A percentile compares a stretch with the other conserved stretches of the same genome.
Evolutionary conservation across 345 rosid species (phyloP).

Genomic region (Boechera retrofracta): DNA sequence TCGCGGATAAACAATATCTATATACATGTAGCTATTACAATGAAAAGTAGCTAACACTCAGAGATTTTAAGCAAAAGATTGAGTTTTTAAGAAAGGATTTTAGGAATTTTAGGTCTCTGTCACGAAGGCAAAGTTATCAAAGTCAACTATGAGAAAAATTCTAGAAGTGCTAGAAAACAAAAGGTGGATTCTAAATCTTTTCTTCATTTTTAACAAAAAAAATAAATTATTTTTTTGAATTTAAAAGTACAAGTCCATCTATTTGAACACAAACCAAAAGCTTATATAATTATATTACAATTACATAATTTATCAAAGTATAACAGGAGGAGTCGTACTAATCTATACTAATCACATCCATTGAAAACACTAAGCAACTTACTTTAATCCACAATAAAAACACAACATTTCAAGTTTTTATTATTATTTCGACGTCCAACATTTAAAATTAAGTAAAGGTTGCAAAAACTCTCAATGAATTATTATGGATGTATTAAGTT

Average conservation of each 20-base stretch:
- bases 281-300: constrained; percentile 3
- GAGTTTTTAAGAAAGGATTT: neutral
- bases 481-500: constrained; percentile 51
- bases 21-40: neutral
- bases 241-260: neutral
- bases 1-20: neutral
- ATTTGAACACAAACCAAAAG: neutral
- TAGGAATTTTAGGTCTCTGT: constrained; percentile 14
- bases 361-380: constrained; percentile 25
- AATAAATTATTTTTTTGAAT: neutral
- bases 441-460: neutral
- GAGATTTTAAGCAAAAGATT: no score
- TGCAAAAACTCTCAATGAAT: neutral
- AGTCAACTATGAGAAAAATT: constrained; percentile 38
- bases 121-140: constrained; percentile 23
- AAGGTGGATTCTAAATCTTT: constrained; percentile 23
- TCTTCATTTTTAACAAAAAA: neutral
- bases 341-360: constrained; percentile 15
- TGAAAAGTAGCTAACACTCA: neutral
- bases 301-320: constrained; percentile 2
- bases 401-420: neutral
- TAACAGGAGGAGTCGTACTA: constrained; percentile 15
- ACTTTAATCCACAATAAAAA: neutral
- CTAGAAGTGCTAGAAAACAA: constrained; percentile 24
- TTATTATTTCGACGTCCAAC: neutral